These are phyloP conservation scores for Novakomyces olei DNA, from an alignment of 805 yeast species.

Conservation along the genomic window DNA sequence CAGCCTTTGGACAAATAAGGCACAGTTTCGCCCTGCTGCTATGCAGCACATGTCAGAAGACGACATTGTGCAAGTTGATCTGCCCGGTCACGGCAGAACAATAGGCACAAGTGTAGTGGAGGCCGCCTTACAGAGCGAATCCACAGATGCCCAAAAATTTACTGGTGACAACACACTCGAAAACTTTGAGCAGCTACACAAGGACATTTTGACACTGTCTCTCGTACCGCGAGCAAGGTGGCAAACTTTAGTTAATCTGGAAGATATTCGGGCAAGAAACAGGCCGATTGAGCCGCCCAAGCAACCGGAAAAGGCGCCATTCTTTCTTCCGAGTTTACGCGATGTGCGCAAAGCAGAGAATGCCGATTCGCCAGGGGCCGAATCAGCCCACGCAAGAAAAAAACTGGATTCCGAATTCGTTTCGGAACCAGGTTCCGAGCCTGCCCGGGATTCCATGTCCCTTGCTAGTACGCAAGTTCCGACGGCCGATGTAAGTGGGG, in stretches of 20 bases:
- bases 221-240: slow-evolving; percentile 57
- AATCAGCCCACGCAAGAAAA: not conserved
- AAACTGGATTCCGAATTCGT: not conserved
- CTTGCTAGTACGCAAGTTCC: not conserved
- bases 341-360: not conserved
- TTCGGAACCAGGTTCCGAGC: not conserved
- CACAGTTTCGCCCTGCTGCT: slow-evolving; percentile 53
- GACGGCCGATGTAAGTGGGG: slow-evolving; percentile 11
- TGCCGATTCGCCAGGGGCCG: not conserved
- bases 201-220: slow-evolving; percentile 48
- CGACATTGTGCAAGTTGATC: slow-evolving; percentile 28
- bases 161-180: slow-evolving; percentile 12
- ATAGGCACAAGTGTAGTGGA: slow-evolving; percentile 50
- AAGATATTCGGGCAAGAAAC: slow-evolving; percentile 56
- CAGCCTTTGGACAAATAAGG: slow-evolving; percentile 73
- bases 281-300: slow-evolving; percentile 79
- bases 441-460: not conserved
- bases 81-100: slow-evolving; percentile 65
- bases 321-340: slow-evolving; percentile 35
- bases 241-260: slow-evolving; percentile 58
- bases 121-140: slow-evolving; percentile 43
- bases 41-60: slow-evolving; percentile 55
- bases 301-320: slow-evolving; percentile 59
- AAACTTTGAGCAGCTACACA: slow-evolving; percentile 38
- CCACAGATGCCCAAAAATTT: slow-evolving; percentile 17